Evolutionary conservation across 139 green algal species (phyloP).

Genomic region (Pseudopediastrum boryanum): DNA sequence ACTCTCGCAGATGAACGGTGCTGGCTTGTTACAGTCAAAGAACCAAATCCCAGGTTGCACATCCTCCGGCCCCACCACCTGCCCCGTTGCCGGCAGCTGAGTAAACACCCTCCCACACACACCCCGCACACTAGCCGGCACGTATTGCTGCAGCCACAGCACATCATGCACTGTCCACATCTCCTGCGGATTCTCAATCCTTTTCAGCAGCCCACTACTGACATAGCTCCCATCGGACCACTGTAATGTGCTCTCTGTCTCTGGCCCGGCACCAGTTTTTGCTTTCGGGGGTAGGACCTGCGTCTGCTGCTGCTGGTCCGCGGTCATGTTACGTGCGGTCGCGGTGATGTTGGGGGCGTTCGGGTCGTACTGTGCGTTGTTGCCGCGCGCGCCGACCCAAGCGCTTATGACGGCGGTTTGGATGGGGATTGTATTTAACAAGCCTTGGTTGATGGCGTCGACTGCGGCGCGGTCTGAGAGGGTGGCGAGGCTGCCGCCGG

Average conservation of each 20-base stretch:
- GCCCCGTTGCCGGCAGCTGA: conserved; percentile 2
- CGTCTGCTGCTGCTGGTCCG: neutral
- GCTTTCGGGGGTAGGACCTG: neutral
- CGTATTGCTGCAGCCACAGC: conserved; percentile 26
- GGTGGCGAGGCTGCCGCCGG: conserved; percentile 13
- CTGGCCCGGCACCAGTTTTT: neutral
- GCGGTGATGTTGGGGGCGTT: neutral
- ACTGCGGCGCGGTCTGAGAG: neutral
- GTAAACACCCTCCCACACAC: conserved; percentile 27
- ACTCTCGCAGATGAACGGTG: conserved; percentile 29
- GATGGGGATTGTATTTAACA: conserved; percentile 8
- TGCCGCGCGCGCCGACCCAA: conserved; percentile 8
- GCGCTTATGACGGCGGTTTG: conserved; percentile 19
- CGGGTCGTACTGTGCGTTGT: conserved; percentile 18
- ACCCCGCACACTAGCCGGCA: conserved; percentile 1
- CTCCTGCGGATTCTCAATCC: neutral
- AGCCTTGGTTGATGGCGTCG: neutral
- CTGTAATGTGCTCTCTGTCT: neutral
- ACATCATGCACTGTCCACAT: conserved; percentile 37
- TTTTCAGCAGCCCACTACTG: neutral
- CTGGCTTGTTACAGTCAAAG: conserved; percentile 23
- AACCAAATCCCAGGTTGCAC: conserved; percentile 26
- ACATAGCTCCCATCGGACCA: conserved; percentile 8
- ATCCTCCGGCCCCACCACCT: neutral
- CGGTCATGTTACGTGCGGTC: neutral